These are phyloP conservation scores for Mycena latifolia DNA, from an alignment of 768 basidiomycete genomes.

Conservation along the genomic window DNA sequence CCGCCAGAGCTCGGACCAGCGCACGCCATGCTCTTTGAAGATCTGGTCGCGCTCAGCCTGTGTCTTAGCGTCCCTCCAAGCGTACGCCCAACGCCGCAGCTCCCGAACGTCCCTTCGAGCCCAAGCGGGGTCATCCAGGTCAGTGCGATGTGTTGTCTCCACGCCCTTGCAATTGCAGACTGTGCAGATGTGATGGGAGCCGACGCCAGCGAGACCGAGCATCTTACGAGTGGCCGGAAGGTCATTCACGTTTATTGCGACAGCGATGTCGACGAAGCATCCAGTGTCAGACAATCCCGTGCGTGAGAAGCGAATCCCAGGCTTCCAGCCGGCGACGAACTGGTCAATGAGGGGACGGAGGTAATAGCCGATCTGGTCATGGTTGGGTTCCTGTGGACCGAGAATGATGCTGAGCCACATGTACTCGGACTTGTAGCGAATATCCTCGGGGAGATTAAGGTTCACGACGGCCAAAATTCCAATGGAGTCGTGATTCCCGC, in stretches of 20 bases:
- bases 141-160: slow-evolving; percentile 25
- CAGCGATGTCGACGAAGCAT: slow-evolving; percentile 17
- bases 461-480: slow-evolving; percentile 45
- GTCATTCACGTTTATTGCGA: slow-evolving; percentile 42
- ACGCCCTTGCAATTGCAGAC: slow-evolving; percentile 40
- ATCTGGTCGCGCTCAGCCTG: slow-evolving; percentile 32
- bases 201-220: slow-evolving; percentile 36
- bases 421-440: slow-evolving; percentile 45
- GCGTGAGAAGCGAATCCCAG: slow-evolving; percentile 28
- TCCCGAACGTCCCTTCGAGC: slow-evolving; percentile 23
- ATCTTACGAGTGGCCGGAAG: slow-evolving; percentile 43
- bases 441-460: slow-evolving; percentile 45
- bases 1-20: slow-evolving; percentile 42
- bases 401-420: slow-evolving; percentile 46
- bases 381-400: slow-evolving; percentile 42
- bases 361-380: slow-evolving; percentile 42
- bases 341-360: slow-evolving; percentile 44
- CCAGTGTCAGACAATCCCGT: slow-evolving; percentile 20
- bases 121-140: slow-evolving; percentile 32
- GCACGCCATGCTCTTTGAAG: slow-evolving; percentile 37
- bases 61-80: slow-evolving; percentile 24
- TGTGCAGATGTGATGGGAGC: slow-evolving; percentile 43
- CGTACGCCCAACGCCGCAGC: slow-evolving; percentile 30
- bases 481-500: slow-evolving; percentile 37
- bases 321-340: slow-evolving; percentile 35